Conservation (phyloP, 2,329 filamentous ascomycete genomes). For the Neophaeococcomyces aloes region DNA sequence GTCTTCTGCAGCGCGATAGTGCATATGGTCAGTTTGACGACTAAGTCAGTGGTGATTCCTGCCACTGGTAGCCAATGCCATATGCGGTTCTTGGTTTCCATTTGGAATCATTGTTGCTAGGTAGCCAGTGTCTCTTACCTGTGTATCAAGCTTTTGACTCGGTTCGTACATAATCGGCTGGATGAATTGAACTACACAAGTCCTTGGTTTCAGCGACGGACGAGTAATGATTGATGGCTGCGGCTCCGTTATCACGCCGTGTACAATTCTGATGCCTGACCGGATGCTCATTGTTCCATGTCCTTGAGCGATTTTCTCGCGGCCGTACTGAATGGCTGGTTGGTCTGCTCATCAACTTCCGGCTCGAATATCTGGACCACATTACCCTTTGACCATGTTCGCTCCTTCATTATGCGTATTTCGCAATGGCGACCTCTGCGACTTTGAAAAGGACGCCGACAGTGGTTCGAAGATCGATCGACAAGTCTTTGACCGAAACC, state of each 20-base stretch:
- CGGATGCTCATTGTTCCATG: slow-evolving; percentile 6
- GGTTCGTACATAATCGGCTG: no score
- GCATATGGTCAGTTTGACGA: no score
- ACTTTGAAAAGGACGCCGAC: background rate
- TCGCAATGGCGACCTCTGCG: background rate
- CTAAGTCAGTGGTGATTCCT: no score
- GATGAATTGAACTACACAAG: no score
- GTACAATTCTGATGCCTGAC: background rate
- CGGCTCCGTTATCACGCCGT: no score
- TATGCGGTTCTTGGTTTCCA: no score
- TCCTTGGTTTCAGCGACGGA: background rate
- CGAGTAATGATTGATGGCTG: no score
- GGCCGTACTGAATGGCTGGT: background rate
- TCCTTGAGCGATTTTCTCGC: background rate
- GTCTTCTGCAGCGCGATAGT: no score
- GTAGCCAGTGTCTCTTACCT: no score
- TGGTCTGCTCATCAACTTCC: background rate
- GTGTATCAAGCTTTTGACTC: no score
- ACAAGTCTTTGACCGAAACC: background rate
- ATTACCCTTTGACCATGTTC: background rate
- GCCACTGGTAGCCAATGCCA: no score
- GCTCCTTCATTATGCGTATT: background rate
- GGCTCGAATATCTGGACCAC: background rate
- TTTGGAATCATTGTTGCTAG: no score
- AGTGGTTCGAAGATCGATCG: background rate